Evolutionary conservation across 495 filamentous ascomycete genomes (phyloP).

Genomic region (Daldinia grandis): DNA sequence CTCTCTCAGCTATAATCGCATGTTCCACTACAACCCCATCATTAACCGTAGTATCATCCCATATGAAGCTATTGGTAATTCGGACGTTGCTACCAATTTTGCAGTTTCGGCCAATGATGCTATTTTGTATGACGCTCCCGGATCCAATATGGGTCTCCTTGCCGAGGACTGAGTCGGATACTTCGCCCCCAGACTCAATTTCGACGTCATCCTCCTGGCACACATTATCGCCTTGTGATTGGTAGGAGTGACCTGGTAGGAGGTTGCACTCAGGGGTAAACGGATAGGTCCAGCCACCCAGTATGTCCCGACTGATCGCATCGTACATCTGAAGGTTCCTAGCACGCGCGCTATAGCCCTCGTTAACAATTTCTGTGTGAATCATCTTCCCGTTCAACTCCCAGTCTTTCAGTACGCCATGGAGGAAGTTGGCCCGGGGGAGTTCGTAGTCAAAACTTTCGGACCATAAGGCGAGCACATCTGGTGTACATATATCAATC

Average conservation of each 20-base stretch:
- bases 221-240: conserved; percentile 72
- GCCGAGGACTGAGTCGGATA: conserved; percentile 75
- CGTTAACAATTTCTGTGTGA: conserved; percentile 84
- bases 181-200: conserved; percentile 57
- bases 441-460: conserved; percentile 97
- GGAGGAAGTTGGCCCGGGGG: conserved; percentile 85
- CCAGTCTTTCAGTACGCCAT: conserved; percentile 93
- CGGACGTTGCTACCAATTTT: conserved; percentile 83
- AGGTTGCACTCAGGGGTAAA: conserved; percentile 90
- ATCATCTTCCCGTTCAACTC: conserved; percentile 97
- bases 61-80: conserved; percentile 85
- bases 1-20: conserved; percentile 79
- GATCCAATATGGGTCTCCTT: conserved; percentile 78
- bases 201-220: conserved; percentile 75
- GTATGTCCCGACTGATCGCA: conserved; percentile 86
- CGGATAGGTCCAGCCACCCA: conserved; percentile 91
- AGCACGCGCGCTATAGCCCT: conserved; percentile 83
- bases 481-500: conserved; percentile 97
- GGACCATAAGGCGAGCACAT: conserved; percentile 92
- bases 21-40: conserved; percentile 74
- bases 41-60: conserved; percentile 81
- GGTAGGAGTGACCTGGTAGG: conserved; percentile 77
- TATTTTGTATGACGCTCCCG: conserved; percentile 71
- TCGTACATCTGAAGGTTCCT: conserved; percentile 90
- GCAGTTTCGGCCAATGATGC: conserved; percentile 82